A percentile compares a stretch with the other conserved stretches of the same genome.
Evolutionary conservation across 345 rosid species (phyloP).

Genomic region (Erucastrum elatum): DNA sequence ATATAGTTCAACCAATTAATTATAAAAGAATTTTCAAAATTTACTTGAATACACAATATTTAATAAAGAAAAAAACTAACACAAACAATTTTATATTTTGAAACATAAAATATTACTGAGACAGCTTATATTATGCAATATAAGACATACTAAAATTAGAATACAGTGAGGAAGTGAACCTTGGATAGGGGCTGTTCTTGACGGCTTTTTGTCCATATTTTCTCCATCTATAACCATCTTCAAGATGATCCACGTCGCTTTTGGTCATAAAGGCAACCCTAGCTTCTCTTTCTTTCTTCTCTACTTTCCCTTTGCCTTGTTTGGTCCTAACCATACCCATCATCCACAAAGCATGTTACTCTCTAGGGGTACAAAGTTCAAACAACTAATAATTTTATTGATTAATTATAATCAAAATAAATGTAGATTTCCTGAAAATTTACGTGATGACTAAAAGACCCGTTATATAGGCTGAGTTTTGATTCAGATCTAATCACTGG

Average conservation of each 20-base stretch:
- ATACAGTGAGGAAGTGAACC: slow-evolving; percentile 42
- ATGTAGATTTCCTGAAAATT: no score
- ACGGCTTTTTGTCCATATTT: slow-evolving; percentile 88
- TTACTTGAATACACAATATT: no score
- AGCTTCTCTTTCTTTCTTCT: slow-evolving; percentile 56
- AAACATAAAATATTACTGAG: no score
- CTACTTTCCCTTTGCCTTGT: slow-evolving; percentile 49
- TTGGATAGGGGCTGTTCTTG: slow-evolving; percentile 71
- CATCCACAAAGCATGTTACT: slow-evolving; percentile 1
- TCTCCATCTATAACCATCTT: slow-evolving; percentile 88
- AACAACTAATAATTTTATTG: not conserved
- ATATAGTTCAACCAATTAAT: no score
- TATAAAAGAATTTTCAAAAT: no score
- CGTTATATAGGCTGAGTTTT: not conserved
- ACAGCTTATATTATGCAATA: no score
- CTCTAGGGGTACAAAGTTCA: not conserved
- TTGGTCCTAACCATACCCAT: slow-evolving; percentile 43
- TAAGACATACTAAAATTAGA: not conserved
- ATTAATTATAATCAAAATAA: no score
- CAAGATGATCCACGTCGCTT: slow-evolving; percentile 77
- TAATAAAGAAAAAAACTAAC: no score
- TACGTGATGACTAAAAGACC: no score
- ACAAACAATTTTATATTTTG: no score
- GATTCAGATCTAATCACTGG: not conserved
- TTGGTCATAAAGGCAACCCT: slow-evolving; percentile 78